phyloP scores from a whole-genome alignment of 2,329 filamentous ascomycete species.

The Corynespora cassiicola region DNA sequence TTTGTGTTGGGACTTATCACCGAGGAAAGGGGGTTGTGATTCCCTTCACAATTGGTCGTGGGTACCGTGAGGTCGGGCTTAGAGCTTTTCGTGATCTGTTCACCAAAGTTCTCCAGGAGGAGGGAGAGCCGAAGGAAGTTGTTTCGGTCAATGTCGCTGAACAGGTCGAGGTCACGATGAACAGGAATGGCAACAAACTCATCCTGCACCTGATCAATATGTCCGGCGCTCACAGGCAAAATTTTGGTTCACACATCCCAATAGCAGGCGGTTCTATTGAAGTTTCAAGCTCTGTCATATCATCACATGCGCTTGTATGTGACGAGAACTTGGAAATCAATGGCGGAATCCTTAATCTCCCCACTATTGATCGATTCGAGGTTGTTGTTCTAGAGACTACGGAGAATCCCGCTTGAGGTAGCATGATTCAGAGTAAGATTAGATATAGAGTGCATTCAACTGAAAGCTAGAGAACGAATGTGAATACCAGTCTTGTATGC shows the following conservation, averaged over 20 bases:
- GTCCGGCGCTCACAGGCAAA: slow-evolving; percentile 4
- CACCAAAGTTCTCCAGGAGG: not conserved
- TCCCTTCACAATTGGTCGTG: slow-evolving; percentile 3
- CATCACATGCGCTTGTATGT: too few species aligned
- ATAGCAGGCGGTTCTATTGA: not conserved
- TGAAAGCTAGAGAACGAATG: too few species aligned
- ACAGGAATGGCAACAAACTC: not conserved
- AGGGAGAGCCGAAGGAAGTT: not conserved
- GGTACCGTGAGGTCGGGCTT: slow-evolving; percentile 3
- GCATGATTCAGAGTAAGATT: too few species aligned
- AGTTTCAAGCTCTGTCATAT: too few species aligned
- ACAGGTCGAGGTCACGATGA: slow-evolving; percentile 1
- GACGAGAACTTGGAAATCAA: too few species aligned
- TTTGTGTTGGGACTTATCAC: not conserved
- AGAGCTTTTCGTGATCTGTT: slow-evolving; percentile 1
- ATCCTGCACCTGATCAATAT: slow-evolving; percentile 6
- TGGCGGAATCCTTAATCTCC: too few species aligned
- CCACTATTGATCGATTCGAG: too few species aligned
- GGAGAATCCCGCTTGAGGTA: too few species aligned
- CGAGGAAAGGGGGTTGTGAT: slow-evolving; percentile 1
- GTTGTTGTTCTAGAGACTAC: too few species aligned
- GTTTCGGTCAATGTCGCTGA: slow-evolving; percentile 1
- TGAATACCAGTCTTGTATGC: too few species aligned
- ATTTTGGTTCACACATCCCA: slow-evolving; percentile 1
- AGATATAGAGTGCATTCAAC: too few species aligned